Conservation (phyloP, 441 rosid species). For the Populus hybrid region DNA sequence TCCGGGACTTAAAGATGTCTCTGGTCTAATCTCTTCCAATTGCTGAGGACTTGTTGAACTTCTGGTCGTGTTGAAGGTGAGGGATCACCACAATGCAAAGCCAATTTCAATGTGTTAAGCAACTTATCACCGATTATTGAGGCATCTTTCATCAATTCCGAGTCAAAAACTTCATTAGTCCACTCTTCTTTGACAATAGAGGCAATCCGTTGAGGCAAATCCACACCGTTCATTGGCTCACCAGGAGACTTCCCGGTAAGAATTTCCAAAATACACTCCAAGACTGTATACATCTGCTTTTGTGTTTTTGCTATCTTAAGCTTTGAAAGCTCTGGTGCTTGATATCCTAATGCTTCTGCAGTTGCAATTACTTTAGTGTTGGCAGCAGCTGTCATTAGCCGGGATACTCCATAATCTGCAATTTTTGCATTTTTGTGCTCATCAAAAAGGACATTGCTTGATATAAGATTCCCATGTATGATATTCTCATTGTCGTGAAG, state of each 20-base stretch:
- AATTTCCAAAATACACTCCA: constrained; percentile 68
- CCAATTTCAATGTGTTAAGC: constrained; percentile 64
- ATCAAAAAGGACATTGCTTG: constrained; percentile 67
- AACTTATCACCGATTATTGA: constrained; percentile 64
- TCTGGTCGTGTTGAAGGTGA: constrained; percentile 71
- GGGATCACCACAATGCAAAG: constrained; percentile 78
- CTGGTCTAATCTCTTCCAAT: constrained; percentile 62
- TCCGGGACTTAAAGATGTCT: constrained; percentile 28
- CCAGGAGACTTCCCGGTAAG: constrained; percentile 77
- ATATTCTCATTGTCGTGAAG: constrained; percentile 59
- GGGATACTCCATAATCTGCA: constrained; percentile 65
- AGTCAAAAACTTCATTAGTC: constrained; percentile 79
- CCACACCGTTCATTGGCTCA: constrained; percentile 68
- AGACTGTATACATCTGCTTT: constrained; percentile 76
- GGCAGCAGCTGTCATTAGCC: constrained; percentile 70
- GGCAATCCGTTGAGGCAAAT: constrained; percentile 89
- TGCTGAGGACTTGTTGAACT: constrained; percentile 65
- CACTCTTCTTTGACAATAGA: constrained; percentile 77
- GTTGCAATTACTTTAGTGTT: constrained; percentile 73
- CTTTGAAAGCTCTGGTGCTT: constrained; percentile 80
- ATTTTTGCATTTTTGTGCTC: constrained; percentile 46
- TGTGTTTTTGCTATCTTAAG: constrained; percentile 63
- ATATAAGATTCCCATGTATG: constrained; percentile 76
- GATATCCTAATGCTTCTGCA: constrained; percentile 70
- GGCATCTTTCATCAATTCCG: constrained; percentile 74